Base-by-base conservation (phyloP, 192 early-diverging fungal species). In the Backusella tuberculispora region DNA sequence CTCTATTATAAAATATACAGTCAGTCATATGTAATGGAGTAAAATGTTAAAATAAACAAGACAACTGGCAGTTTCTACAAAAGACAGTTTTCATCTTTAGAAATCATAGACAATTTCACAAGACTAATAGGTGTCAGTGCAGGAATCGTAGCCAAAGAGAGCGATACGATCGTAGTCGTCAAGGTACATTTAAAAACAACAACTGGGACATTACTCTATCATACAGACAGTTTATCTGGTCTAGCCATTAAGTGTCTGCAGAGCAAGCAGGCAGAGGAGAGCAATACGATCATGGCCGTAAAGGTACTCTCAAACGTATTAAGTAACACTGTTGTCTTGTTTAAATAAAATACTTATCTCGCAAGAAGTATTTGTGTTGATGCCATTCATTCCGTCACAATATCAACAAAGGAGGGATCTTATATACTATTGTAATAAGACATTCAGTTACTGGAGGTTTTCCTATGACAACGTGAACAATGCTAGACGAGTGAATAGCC, bases 381-480 rank as follows among this genome's bases (percentile, higher is more conserved):
- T 50, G 5, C 48, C 48, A 9, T 50, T 50, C 48, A 50, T 50
- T 50, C 48, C 19, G 48, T 50, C 48, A 50, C 48, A 50, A 50
- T 50, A 50, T 50, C 48, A 50, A 50, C 15, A 50, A 50, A 50
- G 48, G 48, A 50, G 48, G 48, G 48, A 50, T 50, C 48, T 50
- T 50, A 19, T 50, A 50, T 50, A 17, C 48, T 50, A 50, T 50
- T 50, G 19, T 50, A 50, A 50, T 50, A 50, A 50, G 15, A 14
- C 15, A 50, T 19, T 50, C 48, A 17, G 48, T 50, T 50, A n/a
- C n/a, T n/a, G n/a, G n/a, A n/a, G n/a, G n/a, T n/a, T n/a, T n/a
- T n/a, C n/a, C n/a, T n/a, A n/a, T n/a, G n/a, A n/a, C n/a, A n/a
- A n/a, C n/a, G n/a, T n/a, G n/a, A n/a, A n/a, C n/a, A n/a, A n/a